Conservation (phyloP, 352 stramenopile species). For the Pythium periplocum region DNA sequence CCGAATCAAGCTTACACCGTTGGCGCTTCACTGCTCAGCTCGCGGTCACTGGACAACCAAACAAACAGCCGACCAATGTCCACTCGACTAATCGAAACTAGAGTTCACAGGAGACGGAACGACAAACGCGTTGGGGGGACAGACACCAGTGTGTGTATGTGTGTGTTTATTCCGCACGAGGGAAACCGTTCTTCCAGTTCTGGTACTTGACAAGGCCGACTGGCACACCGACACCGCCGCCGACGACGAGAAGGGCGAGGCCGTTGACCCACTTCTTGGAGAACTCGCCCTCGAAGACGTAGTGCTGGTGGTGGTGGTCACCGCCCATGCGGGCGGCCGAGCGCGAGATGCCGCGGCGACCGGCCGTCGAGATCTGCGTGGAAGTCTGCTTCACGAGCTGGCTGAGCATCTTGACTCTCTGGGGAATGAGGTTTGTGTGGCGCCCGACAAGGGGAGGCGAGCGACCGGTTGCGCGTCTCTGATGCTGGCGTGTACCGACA, state of each 20-base stretch:
- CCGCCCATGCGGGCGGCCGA: slow-evolving; percentile 69
- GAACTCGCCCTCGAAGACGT: slow-evolving; percentile 81
- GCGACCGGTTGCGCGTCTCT: slow-evolving; percentile 17
- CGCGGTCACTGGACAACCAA: no score
- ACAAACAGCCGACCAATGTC: no score
- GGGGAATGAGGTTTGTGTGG: slow-evolving; percentile 13
- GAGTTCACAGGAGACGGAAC: no score
- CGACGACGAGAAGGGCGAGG: slow-evolving; percentile 52
- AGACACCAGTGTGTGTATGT: no score
- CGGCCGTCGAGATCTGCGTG: slow-evolving; percentile 47
- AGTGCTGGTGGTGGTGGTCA: slow-evolving; percentile 82
- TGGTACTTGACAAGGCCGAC: slow-evolving; percentile 72
- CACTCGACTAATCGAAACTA: no score
- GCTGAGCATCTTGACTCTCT: slow-evolving; percentile 34
- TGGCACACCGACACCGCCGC: slow-evolving; percentile 57
- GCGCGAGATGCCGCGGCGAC: slow-evolving; percentile 65
- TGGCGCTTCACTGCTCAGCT: no score
- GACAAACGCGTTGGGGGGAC: no score
- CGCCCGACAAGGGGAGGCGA: slow-evolving; percentile 1
- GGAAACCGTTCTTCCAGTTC: slow-evolving; percentile 89
- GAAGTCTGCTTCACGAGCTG: slow-evolving; percentile 67
- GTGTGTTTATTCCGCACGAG: slow-evolving; percentile 58
- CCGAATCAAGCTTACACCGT: no score
- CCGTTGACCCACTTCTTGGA: slow-evolving; percentile 64
- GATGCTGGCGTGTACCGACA: slow-evolving; percentile 12